Conservation (phyloP, 2,329 filamentous ascomycete species). For the Blastomyces gilchristii region DNA sequence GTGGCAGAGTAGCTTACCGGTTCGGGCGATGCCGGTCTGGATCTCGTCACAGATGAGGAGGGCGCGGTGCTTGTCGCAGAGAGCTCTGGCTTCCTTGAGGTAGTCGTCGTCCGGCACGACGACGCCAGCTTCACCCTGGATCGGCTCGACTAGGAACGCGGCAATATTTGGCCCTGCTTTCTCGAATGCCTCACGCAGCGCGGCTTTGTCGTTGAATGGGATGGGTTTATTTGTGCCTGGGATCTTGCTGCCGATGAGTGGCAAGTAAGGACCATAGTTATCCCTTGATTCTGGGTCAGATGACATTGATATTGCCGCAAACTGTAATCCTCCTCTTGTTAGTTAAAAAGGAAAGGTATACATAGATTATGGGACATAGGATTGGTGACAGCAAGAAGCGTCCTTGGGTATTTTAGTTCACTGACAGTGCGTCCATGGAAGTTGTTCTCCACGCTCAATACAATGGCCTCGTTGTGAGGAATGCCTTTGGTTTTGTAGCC, state of each 20-base stretch:
- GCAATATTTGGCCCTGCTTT: constrained; percentile 75
- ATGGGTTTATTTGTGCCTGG: constrained; percentile 69
- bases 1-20: constrained; percentile 84
- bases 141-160: constrained; percentile 90
- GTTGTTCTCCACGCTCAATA: constrained; percentile 80
- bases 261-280: constrained; percentile 94
- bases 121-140: constrained; percentile 94
- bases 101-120: constrained; percentile 90
- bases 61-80: constrained; percentile 93
- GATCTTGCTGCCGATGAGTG: constrained; percentile 66
- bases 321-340: constrained; percentile 41
- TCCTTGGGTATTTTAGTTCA: constrained; percentile 19
- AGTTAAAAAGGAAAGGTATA: not conserved
- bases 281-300: constrained; percentile 90
- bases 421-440: constrained; percentile 91
- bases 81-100: constrained; percentile 63
- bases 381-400: constrained; percentile 7
- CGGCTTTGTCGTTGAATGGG: constrained; percentile 73
- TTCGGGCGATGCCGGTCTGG: constrained; percentile 92
- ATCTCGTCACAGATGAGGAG: constrained; percentile 97
- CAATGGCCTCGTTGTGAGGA: constrained; percentile 67
- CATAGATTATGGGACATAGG: not conserved
- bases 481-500: constrained; percentile 94
- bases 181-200: constrained; percentile 69
- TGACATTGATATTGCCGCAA: constrained; percentile 90